These are phyloP conservation scores for Paracamarosporium sp. DNA, from an alignment of 2,329 filamentous ascomycete genomes.

Conservation along the genomic window DNA sequence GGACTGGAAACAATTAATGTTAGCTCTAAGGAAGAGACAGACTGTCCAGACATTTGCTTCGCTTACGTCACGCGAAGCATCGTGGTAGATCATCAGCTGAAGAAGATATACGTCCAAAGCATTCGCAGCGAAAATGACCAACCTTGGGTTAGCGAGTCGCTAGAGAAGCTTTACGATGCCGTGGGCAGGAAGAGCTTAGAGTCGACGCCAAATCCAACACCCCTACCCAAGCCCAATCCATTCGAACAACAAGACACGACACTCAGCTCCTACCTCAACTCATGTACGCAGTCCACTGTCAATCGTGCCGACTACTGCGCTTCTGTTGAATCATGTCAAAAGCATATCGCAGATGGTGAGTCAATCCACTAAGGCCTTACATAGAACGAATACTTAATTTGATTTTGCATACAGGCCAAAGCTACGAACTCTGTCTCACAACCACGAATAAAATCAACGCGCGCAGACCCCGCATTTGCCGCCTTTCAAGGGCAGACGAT, in stretches of 20 bases:
- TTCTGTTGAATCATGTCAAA: constrained; percentile 73
- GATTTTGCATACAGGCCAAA: constrained; percentile 55
- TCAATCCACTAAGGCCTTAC: background rate
- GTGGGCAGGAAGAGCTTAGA: constrained; percentile 34
- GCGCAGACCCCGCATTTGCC: constrained; percentile 27
- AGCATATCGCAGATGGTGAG: constrained; percentile 71
- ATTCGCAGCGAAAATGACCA: constrained; percentile 55
- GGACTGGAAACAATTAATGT: constrained; percentile 69
- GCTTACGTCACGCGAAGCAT: constrained; percentile 79
- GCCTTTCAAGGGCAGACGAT: constrained; percentile 37
- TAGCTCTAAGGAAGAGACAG: constrained; percentile 44
- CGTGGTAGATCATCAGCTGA: constrained; percentile 74
- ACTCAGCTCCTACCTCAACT: constrained; percentile 34
- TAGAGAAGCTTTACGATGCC: constrained; percentile 37
- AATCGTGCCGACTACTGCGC: constrained; percentile 61
- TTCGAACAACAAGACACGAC: constrained; percentile 36
- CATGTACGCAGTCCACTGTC: constrained; percentile 23
- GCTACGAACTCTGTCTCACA: constrained; percentile 86
- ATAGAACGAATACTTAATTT: background rate
- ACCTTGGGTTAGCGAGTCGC: constrained; percentile 55
- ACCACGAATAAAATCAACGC: constrained; percentile 70
- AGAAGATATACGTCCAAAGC: constrained; percentile 71
- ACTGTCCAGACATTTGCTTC: constrained; percentile 72
- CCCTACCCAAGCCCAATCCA: constrained; percentile 31
- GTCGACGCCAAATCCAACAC: constrained; percentile 36